Evolutionary conservation across 1,284 basidiomycete genomes (phyloP), one percentile per base, ranked within the genome.

Genomic region (Leccinum fuscescens): DNA sequence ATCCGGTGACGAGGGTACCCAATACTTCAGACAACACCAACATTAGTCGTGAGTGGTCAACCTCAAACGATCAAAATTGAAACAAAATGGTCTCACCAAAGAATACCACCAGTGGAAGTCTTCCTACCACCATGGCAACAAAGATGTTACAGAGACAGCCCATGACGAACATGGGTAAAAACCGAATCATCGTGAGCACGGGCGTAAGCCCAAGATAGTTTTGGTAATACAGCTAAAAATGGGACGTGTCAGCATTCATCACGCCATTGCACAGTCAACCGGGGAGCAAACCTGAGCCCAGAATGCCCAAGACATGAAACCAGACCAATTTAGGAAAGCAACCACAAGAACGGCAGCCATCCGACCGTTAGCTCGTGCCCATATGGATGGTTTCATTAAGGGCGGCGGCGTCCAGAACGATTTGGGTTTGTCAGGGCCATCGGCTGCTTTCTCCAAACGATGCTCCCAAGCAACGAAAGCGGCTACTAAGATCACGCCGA

Each of bases 111-210:
- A 88, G 71, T 1, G 83, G 78, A 4, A 90, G 76, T 55, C 78
- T 83, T 0, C 82, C 79, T 17, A 89, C 79, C 56, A 88, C 76
- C 51, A 87, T 69, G 0, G 86, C 85, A 20, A 92, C 84, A 63
- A 92, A 74, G 22, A 89, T 69, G 68, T 92, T 93, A 68, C 88
- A 90, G 7, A 86, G 55, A 17, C 88, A 66, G 7, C 92, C 92
- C 6, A 81, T 83, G 33, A 93, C 73, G 17, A 85, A 83, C 83
- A 90, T 91, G 0, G 94, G 94, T 4, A 94, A 65, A 64, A 95
- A 80, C 6, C 90, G 85, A 27, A 94, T 70, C 75, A 94, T 92
- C 0, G 92, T 88, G 12, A 82, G 78, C 31, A 95, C 77, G 0
- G 89, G 82, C 5, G 75, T 77, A 49, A 84, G 73, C 1, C 74